phyloP scores from a whole-genome alignment of 164 flowering plant genomes.

The Macadamia tetraphylla region DNA sequence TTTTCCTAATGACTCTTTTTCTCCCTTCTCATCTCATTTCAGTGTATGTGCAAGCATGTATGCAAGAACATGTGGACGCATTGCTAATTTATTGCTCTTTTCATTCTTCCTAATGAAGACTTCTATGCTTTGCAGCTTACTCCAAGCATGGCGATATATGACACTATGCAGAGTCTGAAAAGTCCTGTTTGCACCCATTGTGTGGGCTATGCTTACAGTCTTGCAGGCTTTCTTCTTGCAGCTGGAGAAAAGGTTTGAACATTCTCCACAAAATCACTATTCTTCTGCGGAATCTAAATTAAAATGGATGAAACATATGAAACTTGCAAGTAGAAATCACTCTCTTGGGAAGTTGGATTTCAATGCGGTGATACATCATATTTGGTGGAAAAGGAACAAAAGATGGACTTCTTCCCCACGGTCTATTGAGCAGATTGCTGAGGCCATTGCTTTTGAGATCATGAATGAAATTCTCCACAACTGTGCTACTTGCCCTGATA shows the following conservation, averaged over 20 bases:
- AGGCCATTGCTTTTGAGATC: too few species aligned
- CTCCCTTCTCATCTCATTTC: constrained; percentile 3
- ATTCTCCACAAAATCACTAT: constrained; percentile 1
- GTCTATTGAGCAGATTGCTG: too few species aligned
- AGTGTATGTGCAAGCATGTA: too few species aligned
- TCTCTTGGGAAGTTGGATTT: too few species aligned
- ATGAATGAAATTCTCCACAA: too few species aligned
- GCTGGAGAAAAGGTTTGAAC: constrained; percentile 81
- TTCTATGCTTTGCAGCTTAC: constrained; percentile 54
- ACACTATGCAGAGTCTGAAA: constrained; percentile 79
- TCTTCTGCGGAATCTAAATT: background rate
- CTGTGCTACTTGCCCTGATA: too few species aligned
- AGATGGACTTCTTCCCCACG: too few species aligned
- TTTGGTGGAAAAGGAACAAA: too few species aligned
- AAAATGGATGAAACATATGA: background rate
- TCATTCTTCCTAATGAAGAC: background rate
- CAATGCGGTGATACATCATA: too few species aligned
- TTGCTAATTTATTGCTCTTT: too few species aligned
- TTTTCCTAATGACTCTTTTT: constrained; percentile 5
- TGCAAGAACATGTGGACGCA: too few species aligned
- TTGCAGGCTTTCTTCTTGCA: constrained; percentile 82
- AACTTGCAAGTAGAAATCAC: background rate
- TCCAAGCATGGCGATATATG: constrained; percentile 78
- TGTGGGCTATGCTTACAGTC: constrained; percentile 64
- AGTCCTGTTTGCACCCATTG: constrained; percentile 80